Evolutionary conservation across 345 rosid species (phyloP), one percentile per base, ranked within the genome.

Genomic region (Abelmoschus esculentus): DNA sequence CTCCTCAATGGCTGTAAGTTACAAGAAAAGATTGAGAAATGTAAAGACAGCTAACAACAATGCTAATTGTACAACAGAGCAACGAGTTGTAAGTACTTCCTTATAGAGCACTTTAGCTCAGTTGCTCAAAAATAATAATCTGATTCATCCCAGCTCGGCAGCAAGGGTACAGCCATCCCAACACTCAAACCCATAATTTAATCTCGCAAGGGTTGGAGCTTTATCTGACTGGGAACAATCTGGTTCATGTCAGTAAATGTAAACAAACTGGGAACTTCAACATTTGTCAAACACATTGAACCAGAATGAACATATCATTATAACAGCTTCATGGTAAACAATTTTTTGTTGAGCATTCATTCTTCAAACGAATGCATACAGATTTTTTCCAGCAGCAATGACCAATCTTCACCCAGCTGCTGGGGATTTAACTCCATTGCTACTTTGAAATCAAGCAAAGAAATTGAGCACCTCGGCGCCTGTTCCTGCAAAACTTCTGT

Each of bases 361-460:
- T 86, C 83, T 78, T 83, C 81, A 5, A 84, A 86, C 7, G 85
- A 77, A 70, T 75, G 81, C 84, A 85, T 78, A 49, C 84, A 82
- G 69, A 90, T 86, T 77, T 83, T 89, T 85, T 96, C 99, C 72
- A 87, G 83, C 67, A 86, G 81, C 81, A 86, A 75, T 2, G 97
- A 92, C 99, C 98, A 95, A 81, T 89, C 92, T 81, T 88, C 99
- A 63, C 97, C 98, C 67, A 95, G 90, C 75, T 88, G 96, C 77
- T 81, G 91, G 2, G 96, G 97, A 79, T 89, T 90, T 70, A 92
- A 81, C 84, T 92, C 97, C 98, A 90, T 89, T 7, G 99, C 96
- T 73, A 87, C 92, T 83, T 90, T 89, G 70, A 95, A 95, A 83
- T 95, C 98, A 79, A 71, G 90, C 80, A 92, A 61, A 71, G 98